Percentiles rank a stretch among this genome's conserved stretches.
These are phyloP conservation scores for Pseudopithomyces maydicus DNA, from an alignment of 2,329 filamentous ascomycete species.

Conservation along the genomic window DNA sequence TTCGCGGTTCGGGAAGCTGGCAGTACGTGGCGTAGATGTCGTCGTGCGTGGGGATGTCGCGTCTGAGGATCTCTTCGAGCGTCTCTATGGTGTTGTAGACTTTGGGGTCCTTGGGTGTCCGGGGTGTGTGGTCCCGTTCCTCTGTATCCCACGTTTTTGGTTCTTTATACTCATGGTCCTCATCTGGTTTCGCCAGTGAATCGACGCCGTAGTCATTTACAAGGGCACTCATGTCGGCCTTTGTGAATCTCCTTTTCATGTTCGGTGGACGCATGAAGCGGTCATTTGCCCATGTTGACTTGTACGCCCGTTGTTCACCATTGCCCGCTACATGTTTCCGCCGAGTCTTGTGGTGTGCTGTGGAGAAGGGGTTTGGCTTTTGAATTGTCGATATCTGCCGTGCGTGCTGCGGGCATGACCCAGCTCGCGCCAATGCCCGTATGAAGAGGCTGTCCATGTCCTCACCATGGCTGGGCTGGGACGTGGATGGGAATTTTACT, in stretches of 20 bases:
- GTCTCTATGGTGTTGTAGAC: constrained; percentile 42
- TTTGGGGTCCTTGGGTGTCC: constrained; percentile 35
- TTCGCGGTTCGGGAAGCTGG: constrained; percentile 58
- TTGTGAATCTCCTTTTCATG: constrained; percentile 38
- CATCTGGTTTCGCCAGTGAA: constrained; percentile 28
- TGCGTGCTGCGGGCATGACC: constrained; percentile 56
- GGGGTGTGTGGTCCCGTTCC: constrained; percentile 34
- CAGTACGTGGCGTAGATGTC: constrained; percentile 60
- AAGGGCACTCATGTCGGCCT: constrained; percentile 53
- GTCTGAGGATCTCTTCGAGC: constrained; percentile 47
- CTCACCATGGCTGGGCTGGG: constrained; percentile 30
- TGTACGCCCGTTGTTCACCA: constrained; percentile 14
- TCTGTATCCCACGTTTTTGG: constrained; percentile 38
- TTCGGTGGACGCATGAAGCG: constrained; percentile 27
- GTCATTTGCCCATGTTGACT: constrained; percentile 5
- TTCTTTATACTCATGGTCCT: constrained; percentile 38
- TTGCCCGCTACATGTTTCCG: constrained; percentile 19
- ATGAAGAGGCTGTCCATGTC: constrained; percentile 60
- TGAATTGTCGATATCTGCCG: constrained; percentile 36
- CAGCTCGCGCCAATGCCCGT: constrained; percentile 57
- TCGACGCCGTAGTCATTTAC: constrained; percentile 53
- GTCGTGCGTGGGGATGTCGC: constrained; percentile 51
- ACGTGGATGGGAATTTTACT: constrained; percentile 15
- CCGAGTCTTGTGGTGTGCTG: constrained; percentile 20
- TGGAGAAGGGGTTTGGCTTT: constrained; percentile 1